A percentile compares a stretch with the other conserved stretches of the same genome.
Conservation (phyloP, 371 early-diverging fungal species). For the Thermomucor indicae-seudaticae region DNA sequence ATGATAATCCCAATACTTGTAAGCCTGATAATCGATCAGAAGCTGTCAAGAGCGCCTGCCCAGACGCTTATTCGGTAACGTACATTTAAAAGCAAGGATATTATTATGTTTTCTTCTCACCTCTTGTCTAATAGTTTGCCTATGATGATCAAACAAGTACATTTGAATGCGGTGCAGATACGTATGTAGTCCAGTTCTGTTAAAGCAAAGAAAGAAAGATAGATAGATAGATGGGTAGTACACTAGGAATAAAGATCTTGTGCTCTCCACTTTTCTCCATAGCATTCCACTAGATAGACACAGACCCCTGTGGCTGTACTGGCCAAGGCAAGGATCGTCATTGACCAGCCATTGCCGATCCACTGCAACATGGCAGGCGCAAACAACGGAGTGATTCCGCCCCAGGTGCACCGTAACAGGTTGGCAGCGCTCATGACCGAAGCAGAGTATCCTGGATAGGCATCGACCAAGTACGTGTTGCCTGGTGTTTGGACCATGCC, state of each 20-base stretch:
- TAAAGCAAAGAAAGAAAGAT: background rate
- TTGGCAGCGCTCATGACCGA: slow-evolving; percentile 42
- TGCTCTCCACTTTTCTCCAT: slow-evolving; percentile 15
- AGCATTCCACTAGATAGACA: slow-evolving; percentile 19
- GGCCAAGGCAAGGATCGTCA: slow-evolving; percentile 29
- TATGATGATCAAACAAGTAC: slow-evolving; percentile 39
- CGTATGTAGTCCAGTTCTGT: slow-evolving; percentile 17
- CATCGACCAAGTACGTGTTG: slow-evolving; percentile 43
- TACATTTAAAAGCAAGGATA: no score
- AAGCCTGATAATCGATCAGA: slow-evolving; percentile 14
- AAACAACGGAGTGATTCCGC: slow-evolving; percentile 35
- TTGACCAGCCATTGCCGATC: slow-evolving; percentile 47
- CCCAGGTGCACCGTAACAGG: slow-evolving; percentile 35
- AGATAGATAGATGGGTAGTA: background rate
- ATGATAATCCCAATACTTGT: slow-evolving; percentile 25
- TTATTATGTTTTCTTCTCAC: slow-evolving; percentile 11
- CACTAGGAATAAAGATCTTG: background rate
- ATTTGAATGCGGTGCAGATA: slow-evolving; percentile 19
- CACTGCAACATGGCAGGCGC: slow-evolving; percentile 26
- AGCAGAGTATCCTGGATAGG: slow-evolving; percentile 36
- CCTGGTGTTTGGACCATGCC: slow-evolving; percentile 41
- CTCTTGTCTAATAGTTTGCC: slow-evolving; percentile 22
- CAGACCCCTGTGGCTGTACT: slow-evolving; percentile 28
- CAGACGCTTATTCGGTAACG: slow-evolving; percentile 34
- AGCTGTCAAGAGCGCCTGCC: slow-evolving; percentile 28